These are phyloP conservation scores for Colletotrichum sp. DNA, from an alignment of 2,329 filamentous ascomycete species.

Conservation along the genomic window DNA sequence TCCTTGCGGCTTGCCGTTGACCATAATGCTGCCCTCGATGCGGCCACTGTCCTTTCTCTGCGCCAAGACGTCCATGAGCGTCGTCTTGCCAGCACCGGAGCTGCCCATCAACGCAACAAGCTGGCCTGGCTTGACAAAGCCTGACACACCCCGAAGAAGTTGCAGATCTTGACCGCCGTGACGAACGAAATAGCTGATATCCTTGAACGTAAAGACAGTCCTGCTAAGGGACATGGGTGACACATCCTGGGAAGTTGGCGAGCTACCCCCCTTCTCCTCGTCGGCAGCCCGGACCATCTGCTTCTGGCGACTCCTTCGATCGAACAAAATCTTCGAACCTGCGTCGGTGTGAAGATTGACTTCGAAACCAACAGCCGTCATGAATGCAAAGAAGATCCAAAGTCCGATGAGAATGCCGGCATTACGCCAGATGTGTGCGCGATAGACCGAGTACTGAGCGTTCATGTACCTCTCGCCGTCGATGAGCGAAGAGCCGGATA, in stretches of 20 bases:
- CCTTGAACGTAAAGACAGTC: slow-evolving; percentile 8
- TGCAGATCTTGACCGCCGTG: slow-evolving; percentile 49
- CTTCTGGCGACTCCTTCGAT: slow-evolving; percentile 36
- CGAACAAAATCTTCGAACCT: background rate
- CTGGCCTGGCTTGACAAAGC: slow-evolving; percentile 73
- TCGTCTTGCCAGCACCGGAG: slow-evolving; percentile 32
- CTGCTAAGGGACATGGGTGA: background rate
- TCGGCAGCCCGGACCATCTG: background rate
- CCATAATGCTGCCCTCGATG: slow-evolving; percentile 24
- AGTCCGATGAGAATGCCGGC: slow-evolving; percentile 18
- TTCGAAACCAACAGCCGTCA: background rate
- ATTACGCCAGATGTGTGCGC: slow-evolving; percentile 24
- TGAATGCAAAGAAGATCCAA: slow-evolving; percentile 16
- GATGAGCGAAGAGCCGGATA: slow-evolving; percentile 28
- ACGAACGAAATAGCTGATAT: slow-evolving; percentile 6
- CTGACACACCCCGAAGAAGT: slow-evolving; percentile 69
- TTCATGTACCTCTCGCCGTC: background rate
- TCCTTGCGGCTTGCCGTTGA: background rate
- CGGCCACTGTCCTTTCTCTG: slow-evolving; percentile 54
- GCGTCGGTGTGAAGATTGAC: background rate
- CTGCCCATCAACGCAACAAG: slow-evolving; percentile 65
- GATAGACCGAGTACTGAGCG: slow-evolving; percentile 12
- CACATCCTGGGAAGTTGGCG: background rate
- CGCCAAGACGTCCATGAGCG: slow-evolving; percentile 68
- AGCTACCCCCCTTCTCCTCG: background rate